Base-by-base conservation (phyloP, 1,139 yeast genomes). In the Yamadazyma spencermartinsiae region DNA sequence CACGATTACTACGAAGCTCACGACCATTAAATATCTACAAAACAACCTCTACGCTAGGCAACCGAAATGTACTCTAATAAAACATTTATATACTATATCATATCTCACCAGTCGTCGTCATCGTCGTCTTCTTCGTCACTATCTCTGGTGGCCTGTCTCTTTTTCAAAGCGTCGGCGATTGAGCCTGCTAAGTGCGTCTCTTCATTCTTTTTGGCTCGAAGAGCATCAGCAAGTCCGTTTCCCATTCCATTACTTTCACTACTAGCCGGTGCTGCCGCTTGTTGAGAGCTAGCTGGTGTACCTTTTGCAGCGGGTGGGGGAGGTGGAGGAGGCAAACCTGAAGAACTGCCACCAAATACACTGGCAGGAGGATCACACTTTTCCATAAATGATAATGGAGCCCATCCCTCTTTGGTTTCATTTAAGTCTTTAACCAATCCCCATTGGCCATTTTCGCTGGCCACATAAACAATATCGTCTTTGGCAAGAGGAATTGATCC, bases 341-440 rank as follows among this genome's bases (percentile, higher is more conserved):
- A 51, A 4, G 60, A 50, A 7, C 46, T 37, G 4, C 45, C 48
- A 1, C 57, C 59, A 23, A 52, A 45, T 10, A 53, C 46, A 27
- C 54, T 49, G 2, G 64, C 61, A 13, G 76, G 79, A 16, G 76
- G 73, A 11, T 60, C 74, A 58, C 77, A 77, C 52, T 83, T 86
- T 39, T 79, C 82, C 54, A 92, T 79, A 58, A 90, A 94, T 15
- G 94, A 86, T 23, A 94, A 84, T 10, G 99, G 99, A 9, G 95
- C 92, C 98, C 98, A 94, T 3, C 98, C 99, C 61, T 90, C 95
- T 40, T 70, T 77, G 2, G 82, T 58, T 34, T 86, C 92, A 52
- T 86, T 90, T 44, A 83, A 61, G 15, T 80, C 72, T 58, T 85
- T 86, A 4, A 89, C 97, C 44, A 92, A 70, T 48, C 95, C 90